Conservation (phyloP, 2,329 filamentous ascomycete genomes). For the Neurospora crassa region DNA sequence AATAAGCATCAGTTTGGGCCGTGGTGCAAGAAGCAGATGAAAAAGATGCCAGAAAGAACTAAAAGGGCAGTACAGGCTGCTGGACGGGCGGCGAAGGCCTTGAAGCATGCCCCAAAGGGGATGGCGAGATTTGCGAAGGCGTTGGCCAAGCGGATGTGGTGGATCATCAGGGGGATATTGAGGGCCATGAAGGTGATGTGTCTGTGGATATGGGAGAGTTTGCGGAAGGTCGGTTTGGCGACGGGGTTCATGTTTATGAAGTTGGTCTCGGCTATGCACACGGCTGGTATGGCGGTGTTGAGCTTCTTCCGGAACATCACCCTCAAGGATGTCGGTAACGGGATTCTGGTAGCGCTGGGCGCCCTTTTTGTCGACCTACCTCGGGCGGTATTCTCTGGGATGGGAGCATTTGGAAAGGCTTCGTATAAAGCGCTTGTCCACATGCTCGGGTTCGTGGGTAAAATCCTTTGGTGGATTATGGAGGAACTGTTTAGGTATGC, state of each 20-base stretch:
- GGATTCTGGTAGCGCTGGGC: conserved; percentile 21
- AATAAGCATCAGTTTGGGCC: conserved; percentile 16
- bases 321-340: conserved; percentile 29
- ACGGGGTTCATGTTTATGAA: conserved; percentile 18
- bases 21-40: conserved; percentile 23
- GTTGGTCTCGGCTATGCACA: conserved; percentile 27
- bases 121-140: conserved; percentile 13
- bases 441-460: conserved; percentile 24
- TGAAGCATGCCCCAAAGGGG: conserved; percentile 18
- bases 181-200: conserved; percentile 18
- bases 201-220: conserved; percentile 22
- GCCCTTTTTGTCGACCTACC: conserved; percentile 20
- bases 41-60: conserved; percentile 19
- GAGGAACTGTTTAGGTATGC: conserved; percentile 21
- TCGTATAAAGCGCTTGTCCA: conserved; percentile 20
- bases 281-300: conserved; percentile 23
- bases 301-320: conserved; percentile 27
- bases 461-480: conserved; percentile 19
- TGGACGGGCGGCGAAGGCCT: conserved; percentile 6
- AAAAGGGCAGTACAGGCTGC: conserved; percentile 14
- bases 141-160: conserved; percentile 14
- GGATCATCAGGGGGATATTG: conserved; percentile 17
- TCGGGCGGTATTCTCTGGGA: conserved; percentile 16
- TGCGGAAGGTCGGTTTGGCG: conserved; percentile 19
- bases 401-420: conserved; percentile 17